phyloP scores from a whole-genome alignment of 768 basidiomycete genomes.

The Nevesoporus exiguus region DNA sequence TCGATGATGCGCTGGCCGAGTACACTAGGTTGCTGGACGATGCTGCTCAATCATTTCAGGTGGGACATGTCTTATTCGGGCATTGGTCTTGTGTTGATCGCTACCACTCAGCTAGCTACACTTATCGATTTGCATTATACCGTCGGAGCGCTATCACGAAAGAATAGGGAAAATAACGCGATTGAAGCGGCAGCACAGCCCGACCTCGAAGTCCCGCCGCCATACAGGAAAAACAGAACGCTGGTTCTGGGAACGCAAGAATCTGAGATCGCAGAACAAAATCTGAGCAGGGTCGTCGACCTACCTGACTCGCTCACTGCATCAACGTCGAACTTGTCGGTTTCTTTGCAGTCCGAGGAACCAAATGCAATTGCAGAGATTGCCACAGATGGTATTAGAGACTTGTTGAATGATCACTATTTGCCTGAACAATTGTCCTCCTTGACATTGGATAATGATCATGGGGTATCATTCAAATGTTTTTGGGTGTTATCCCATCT shows the following conservation, averaged over 20 bases:
- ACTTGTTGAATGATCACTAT: constrained; percentile 20
- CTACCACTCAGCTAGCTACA: constrained; percentile 37
- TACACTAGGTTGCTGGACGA: constrained; percentile 39
- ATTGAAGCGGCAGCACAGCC: neutral
- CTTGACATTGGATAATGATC: constrained; percentile 25
- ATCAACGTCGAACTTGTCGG: neutral
- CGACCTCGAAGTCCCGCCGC: constrained; percentile 15
- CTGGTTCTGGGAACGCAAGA: neutral
- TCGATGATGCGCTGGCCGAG: constrained; percentile 38
- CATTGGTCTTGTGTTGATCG: neutral
- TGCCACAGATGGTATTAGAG: constrained; percentile 12
- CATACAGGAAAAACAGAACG: constrained; percentile 14
- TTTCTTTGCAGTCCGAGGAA: constrained; percentile 1
- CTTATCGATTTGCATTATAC: constrained; percentile 47
- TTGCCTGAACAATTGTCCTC: constrained; percentile 21
- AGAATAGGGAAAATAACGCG: neutral
- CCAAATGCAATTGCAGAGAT: constrained; percentile 20
- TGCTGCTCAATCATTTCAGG: constrained; percentile 47
- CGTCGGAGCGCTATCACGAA: constrained; percentile 25
- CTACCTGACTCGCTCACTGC: neutral
- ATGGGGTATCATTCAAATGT: constrained; percentile 29
- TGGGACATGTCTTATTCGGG: constrained; percentile 5
- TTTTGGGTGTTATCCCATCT: neutral
- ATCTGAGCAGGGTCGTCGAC: neutral
- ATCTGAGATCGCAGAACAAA: neutral